These are phyloP conservation scores for Quercus bicolor DNA, from an alignment of 306 rosid species.

Conservation along the genomic window DNA sequence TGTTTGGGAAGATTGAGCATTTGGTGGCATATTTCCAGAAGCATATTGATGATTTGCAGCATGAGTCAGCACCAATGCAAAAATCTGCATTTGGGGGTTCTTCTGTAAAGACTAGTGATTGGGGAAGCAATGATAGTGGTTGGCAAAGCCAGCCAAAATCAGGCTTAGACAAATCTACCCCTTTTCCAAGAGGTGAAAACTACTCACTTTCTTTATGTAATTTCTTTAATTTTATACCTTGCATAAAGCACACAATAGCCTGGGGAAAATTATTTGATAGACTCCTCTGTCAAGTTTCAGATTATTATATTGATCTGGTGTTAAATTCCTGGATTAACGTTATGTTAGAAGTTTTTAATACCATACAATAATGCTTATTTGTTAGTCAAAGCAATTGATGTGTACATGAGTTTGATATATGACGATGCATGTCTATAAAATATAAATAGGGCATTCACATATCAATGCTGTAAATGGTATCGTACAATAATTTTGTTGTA, in stretches of 20 bases:
- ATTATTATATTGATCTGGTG: no score
- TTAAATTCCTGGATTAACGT: no score
- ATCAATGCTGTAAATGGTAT: no score
- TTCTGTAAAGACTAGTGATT: constrained; percentile 1
- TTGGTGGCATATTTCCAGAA: constrained; percentile 40
- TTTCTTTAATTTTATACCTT: neutral
- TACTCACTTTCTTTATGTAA: neutral
- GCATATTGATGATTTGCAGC: constrained; percentile 38
- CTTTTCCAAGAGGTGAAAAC: neutral
- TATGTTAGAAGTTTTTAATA: no score
- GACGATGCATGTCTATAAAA: no score
- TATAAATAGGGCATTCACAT: no score
- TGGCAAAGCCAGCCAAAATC: constrained; percentile 3
- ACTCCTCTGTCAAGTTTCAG: no score
- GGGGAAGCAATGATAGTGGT: constrained; percentile 6
- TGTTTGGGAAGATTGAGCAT: constrained; percentile 33
- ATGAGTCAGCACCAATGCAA: constrained; percentile 1
- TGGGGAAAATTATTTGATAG: no score
- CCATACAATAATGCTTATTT: no score
- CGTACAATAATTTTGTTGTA: no score
- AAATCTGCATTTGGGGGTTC: constrained; percentile 7
- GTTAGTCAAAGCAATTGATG: no score
- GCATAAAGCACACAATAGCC: neutral
- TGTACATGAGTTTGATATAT: no score
- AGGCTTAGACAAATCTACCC: constrained; percentile 11